Conservation (phyloP, 176 grass and related monocot species). For the Cenchrus purpureus region DNA sequence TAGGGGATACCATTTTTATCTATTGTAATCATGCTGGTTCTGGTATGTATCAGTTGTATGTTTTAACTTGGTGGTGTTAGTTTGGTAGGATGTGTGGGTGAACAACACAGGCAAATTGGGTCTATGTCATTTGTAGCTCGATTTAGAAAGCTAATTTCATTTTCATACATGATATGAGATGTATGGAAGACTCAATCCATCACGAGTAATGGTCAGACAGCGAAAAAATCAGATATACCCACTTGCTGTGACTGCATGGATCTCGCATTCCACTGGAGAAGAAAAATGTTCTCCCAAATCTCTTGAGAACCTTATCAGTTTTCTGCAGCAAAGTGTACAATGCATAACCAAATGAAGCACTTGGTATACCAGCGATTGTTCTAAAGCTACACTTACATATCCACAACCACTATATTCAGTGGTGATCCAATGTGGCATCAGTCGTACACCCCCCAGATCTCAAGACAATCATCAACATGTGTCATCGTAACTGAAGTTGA, state of each 20-base stretch:
- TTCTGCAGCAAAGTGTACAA: slow-evolving; percentile 47
- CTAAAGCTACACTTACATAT: slow-evolving; percentile 53
- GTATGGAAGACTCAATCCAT: slow-evolving; percentile 24
- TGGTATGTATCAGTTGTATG: neutral
- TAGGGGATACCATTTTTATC: slow-evolving; percentile 1
- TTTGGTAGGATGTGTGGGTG: neutral
- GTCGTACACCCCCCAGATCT: slow-evolving; percentile 49
- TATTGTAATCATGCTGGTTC: neutral
- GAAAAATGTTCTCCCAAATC: slow-evolving; percentile 88
- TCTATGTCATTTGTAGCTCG: neutral
- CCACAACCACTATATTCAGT: slow-evolving; percentile 94
- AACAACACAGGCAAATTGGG: neutral
- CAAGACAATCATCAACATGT: slow-evolving; percentile 49
- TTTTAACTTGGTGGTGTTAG: slow-evolving; percentile 5
- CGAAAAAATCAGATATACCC: slow-evolving; percentile 19
- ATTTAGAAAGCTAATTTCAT: neutral
- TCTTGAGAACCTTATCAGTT: slow-evolving; percentile 79
- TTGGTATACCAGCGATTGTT: neutral
- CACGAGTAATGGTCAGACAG: slow-evolving; percentile 10
- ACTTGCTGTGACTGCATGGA: slow-evolving; percentile 93
- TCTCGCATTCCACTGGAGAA: slow-evolving; percentile 96
- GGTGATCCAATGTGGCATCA: slow-evolving; percentile 83
- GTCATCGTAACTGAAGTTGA: slow-evolving; percentile 57
- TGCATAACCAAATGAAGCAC: slow-evolving; percentile 19
- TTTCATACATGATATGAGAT: slow-evolving; percentile 52